These are phyloP conservation scores for Emmonsia crescens DNA, from an alignment of 2,329 filamentous ascomycete species.

Conservation along the genomic window DNA sequence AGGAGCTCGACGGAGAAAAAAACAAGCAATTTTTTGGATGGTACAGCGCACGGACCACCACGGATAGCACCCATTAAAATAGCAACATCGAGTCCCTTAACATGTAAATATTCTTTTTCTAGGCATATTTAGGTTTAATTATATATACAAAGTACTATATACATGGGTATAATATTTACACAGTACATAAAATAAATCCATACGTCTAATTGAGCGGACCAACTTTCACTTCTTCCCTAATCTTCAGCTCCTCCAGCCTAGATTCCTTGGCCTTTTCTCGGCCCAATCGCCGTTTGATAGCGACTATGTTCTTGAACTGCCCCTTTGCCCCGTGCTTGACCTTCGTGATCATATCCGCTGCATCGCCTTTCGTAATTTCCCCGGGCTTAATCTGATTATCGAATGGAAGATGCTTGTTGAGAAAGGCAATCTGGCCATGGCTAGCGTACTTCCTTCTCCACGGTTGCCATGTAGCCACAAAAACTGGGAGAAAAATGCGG, in stretches of 20 bases:
- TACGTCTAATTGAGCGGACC: slow-evolving; percentile 30
- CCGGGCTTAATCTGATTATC: slow-evolving; percentile 49
- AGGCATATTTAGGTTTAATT: not conserved
- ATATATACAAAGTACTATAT: slow-evolving; percentile 1
- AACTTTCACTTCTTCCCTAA: slow-evolving; percentile 35
- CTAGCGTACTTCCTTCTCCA: slow-evolving; percentile 63
- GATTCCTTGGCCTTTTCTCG: slow-evolving; percentile 26
- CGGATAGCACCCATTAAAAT: not conserved
- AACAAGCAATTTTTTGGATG: not conserved
- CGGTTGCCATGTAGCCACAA: slow-evolving; percentile 53
- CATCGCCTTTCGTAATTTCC: slow-evolving; percentile 66
- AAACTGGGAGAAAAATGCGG: slow-evolving; percentile 52
- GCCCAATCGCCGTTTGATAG: slow-evolving; percentile 42
- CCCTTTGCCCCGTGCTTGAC: slow-evolving; percentile 67
- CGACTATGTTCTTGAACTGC: slow-evolving; percentile 46
- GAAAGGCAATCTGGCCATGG: slow-evolving; percentile 35
- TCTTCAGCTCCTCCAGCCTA: slow-evolving; percentile 19
- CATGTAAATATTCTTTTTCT: not conserved
- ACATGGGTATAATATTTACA: not conserved
- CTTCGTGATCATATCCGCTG: slow-evolving; percentile 84
- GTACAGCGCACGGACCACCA: slow-evolving; percentile 6
- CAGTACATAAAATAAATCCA: no score
- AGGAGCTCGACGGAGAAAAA: not conserved
- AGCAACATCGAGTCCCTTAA: no score
- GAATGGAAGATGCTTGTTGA: slow-evolving; percentile 36